phyloP scores from a whole-genome alignment of 176 grass and related monocot genomes.

The Phyllostachys edulis region DNA sequence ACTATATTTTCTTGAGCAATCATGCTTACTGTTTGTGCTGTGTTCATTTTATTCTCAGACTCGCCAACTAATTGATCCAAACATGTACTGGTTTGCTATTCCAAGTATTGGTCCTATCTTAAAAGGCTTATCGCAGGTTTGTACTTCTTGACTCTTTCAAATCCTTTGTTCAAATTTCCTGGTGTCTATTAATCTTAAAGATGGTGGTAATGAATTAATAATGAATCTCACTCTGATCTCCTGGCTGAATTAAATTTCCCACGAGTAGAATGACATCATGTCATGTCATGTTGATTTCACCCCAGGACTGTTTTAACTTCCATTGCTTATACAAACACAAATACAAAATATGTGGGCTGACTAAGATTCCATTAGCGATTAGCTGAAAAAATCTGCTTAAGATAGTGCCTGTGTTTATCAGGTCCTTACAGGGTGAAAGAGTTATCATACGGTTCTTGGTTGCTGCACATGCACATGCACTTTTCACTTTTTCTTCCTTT shows the following conservation, averaged over 20 bases:
- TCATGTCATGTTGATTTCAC: not conserved
- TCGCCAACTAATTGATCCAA: constrained; percentile 82
- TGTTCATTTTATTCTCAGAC: constrained; percentile 51
- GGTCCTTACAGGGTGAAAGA: not conserved
- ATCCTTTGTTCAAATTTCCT: no score
- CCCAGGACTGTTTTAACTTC: not conserved
- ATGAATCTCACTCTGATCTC: not conserved
- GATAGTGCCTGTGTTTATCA: no score
- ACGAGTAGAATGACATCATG: not conserved
- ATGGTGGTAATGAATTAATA: not conserved
- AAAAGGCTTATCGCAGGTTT: constrained; percentile 88
- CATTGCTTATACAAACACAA: not conserved
- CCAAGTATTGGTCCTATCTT: constrained; percentile 70
- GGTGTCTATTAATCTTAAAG: not conserved
- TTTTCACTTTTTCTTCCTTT: not conserved
- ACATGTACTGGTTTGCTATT: constrained; percentile 88
- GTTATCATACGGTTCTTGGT: not conserved
- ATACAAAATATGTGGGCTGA: no score
- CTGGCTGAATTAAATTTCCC: not conserved
- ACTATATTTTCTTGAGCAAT: constrained; percentile 9
- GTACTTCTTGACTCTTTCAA: not conserved
- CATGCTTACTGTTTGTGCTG: constrained; percentile 13
- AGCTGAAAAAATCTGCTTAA: no score
- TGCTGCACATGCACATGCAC: not conserved
- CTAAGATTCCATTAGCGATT: no score